Evolutionary conservation across 2,329 filamentous ascomycete species (phyloP), one percentile per base, ranked within the genome.

Genomic region (Peltaster fructicola): DNA sequence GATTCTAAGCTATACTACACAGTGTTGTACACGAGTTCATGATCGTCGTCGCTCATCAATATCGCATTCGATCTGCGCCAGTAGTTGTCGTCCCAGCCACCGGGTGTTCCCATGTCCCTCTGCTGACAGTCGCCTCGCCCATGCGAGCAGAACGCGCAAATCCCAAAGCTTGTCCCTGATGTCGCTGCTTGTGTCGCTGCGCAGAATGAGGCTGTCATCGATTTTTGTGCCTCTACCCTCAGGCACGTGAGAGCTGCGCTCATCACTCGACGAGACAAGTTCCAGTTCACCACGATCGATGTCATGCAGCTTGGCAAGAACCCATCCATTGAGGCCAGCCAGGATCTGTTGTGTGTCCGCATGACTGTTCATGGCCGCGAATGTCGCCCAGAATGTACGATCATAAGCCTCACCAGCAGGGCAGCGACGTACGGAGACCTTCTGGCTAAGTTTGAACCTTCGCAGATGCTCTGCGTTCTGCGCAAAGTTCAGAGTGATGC

Each of bases 291-390:
- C 68, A 25, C 74, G 46, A 56, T 77, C 46, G 59, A 66, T 26
- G n/a, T 40, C 38, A 12, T 29, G 23, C 11, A 36, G 29, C 20
- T 76, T 43, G 30, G 62, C 35, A 0, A 63, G 57, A 0, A 81
- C n/a, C n/a, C n/a, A 60, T 2, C 59, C 52, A 44, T 91, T 80
- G 2, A 92, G 45, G 75, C 79, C 85, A 32, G 75, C 69, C 41
- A 85, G 66, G 1, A 77, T 49, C 18, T 56, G 51, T 45, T 20
- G 47, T 32, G 17, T 43, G 11, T 19, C 21, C 14, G 39, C 42
- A 26, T 44, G 48, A 1, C 36, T 36, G 3, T 43, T 78, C 14
- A 90, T 60, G 0, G 78, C 77, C 3, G 73, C 64, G 8, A 91
- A 60, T 0, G 80, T 80, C 0, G 77, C 72, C 4, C 67, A 61